Evolutionary conservation across 805 yeast genomes (phyloP).

Genomic region (Kodamaea fukazawae): DNA sequence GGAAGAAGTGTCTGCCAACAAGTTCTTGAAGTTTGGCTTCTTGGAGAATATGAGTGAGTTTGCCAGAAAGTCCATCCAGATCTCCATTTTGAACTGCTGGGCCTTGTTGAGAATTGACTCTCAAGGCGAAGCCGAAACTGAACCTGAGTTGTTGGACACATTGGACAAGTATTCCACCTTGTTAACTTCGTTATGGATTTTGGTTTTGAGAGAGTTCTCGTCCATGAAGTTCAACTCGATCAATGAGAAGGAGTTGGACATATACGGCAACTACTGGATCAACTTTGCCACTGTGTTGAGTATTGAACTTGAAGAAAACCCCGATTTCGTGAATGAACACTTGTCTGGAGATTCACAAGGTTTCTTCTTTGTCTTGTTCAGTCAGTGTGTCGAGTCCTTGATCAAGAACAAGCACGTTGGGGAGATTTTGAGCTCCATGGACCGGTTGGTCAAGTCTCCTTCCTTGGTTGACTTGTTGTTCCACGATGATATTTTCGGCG

Average conservation of each 20-base stretch:
- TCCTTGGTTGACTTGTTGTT: constrained; percentile 59
- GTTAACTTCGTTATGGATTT: constrained; percentile 77
- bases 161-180: constrained; percentile 55
- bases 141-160: constrained; percentile 47
- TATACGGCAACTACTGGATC: constrained; percentile 66
- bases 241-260: constrained; percentile 41
- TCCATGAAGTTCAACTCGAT: constrained; percentile 52
- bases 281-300: constrained; percentile 76
- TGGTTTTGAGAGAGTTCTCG: constrained; percentile 71
- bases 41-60: constrained; percentile 45
- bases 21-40: constrained; percentile 53
- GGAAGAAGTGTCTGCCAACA: constrained; percentile 50
- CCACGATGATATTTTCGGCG: constrained; percentile 67
- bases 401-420: constrained; percentile 47
- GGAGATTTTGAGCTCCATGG: constrained; percentile 46
- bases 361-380: constrained; percentile 76
- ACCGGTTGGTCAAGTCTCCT: constrained; percentile 53
- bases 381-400: constrained; percentile 78
- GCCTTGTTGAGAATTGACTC: constrained; percentile 50
- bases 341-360: constrained; percentile 57
- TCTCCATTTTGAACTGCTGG: constrained; percentile 70
- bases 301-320: constrained; percentile 53
- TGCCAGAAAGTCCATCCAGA: constrained; percentile 51
- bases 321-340: constrained; percentile 42
- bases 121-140: constrained; percentile 25